A percentile compares a stretch with the other conserved stretches of the same genome.
phyloP scores from a whole-genome alignment of 2,329 filamentous ascomycete genomes.

The Neofusicoccum laricinum region DNA sequence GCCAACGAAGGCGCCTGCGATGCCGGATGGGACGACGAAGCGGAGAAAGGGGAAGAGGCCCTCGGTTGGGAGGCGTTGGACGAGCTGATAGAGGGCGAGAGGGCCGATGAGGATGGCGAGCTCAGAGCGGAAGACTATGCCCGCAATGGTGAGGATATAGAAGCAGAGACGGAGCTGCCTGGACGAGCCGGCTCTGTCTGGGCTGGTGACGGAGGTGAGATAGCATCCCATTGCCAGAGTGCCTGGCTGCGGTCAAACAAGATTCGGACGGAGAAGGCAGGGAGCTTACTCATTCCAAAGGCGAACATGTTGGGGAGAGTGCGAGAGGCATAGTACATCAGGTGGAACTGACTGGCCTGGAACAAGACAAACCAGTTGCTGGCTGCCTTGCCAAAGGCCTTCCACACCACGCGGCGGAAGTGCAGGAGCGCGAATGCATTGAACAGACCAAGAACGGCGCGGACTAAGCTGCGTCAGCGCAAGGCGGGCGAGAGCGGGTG shows the following conservation, averaged over 20 bases:
- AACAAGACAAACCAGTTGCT: slow-evolving; percentile 78
- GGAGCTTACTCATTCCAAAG: slow-evolving; percentile 71
- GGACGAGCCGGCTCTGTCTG: slow-evolving; percentile 26
- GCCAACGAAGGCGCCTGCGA: slow-evolving; percentile 63
- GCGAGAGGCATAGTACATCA: slow-evolving; percentile 87
- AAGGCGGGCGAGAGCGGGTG: too few relatives aligned
- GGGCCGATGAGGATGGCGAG: slow-evolving; percentile 75
- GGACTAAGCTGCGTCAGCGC: slow-evolving; percentile 48
- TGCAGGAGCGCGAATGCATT: slow-evolving; percentile 69
- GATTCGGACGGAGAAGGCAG: background rate
- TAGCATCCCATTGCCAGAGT: slow-evolving; percentile 60
- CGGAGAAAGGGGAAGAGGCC: slow-evolving; percentile 23
- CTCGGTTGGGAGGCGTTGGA: slow-evolving; percentile 52
- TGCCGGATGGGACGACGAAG: slow-evolving; percentile 62
- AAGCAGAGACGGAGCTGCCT: slow-evolving; percentile 63
- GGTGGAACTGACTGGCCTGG: slow-evolving; percentile 83
- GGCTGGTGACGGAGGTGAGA: slow-evolving; percentile 38
- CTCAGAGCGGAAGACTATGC: slow-evolving; percentile 85
- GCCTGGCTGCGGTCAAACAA: slow-evolving; percentile 43
- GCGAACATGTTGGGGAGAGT: slow-evolving; percentile 97
- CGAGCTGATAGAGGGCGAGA: slow-evolving; percentile 64
- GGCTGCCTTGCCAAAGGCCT: slow-evolving; percentile 65
- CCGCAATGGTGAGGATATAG: slow-evolving; percentile 73
- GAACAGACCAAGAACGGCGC: slow-evolving; percentile 71
- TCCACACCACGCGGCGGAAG: slow-evolving; percentile 63